phyloP scores from a whole-genome alignment of 176 grass and related monocot genomes.

The Carex pumila region DNA sequence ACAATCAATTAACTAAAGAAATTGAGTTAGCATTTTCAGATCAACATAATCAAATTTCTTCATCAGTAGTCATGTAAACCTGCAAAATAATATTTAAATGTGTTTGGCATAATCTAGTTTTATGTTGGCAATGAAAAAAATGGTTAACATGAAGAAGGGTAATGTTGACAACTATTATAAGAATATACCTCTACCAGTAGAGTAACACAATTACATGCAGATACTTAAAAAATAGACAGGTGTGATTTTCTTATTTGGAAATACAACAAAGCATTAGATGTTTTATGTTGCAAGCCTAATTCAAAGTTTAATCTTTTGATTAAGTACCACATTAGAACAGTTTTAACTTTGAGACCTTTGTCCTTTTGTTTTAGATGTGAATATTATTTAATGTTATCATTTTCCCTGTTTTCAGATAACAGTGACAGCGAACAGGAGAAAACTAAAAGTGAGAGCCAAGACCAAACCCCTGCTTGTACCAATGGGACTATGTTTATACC shows the following conservation, averaged over 20 bases:
- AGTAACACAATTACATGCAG: not conserved
- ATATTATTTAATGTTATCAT: not conserved
- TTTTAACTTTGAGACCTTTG: not conserved
- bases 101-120: not conserved
- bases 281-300: not conserved
- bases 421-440: constrained; percentile 21
- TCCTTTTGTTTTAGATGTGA: not conserved
- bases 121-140: not conserved
- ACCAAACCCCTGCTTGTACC: not conserved
- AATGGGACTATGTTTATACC: constrained; percentile 5
- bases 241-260: not conserved
- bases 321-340: not conserved
- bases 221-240: not conserved
- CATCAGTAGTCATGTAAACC: not conserved
- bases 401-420: constrained; percentile 8
- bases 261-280: not conserved
- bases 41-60: not conserved
- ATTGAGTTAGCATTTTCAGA: not conserved
- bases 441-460: constrained; percentile 6
- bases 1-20: not conserved
- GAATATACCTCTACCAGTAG: not conserved
- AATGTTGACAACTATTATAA: not conserved
- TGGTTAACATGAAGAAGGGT: not conserved
- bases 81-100: not conserved
- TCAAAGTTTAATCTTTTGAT: not conserved